Evolutionary conservation across 352 stramenopile species (phyloP).

Genomic region (Phytophthora constricta): DNA sequence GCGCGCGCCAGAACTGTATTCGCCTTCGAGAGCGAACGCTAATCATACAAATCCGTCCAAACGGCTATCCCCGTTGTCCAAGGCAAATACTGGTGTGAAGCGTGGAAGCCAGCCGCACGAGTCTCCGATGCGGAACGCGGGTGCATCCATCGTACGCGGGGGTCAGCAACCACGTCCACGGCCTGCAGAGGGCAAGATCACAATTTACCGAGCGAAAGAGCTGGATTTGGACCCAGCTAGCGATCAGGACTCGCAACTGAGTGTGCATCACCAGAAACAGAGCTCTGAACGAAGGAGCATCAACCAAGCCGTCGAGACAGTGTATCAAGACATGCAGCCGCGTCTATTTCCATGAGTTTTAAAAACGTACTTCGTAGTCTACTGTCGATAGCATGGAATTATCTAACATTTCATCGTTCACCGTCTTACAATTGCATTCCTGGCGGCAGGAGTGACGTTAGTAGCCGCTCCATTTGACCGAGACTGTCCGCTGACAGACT

Average conservation of each 20-base stretch:
- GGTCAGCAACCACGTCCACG: conserved; percentile 12
- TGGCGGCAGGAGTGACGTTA: conserved; percentile 52
- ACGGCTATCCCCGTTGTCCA: conserved; percentile 16
- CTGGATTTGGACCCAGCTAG: conserved; percentile 24
- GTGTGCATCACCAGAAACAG: conserved; percentile 10
- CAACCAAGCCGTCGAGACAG: conserved; percentile 15
- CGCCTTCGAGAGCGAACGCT: not conserved
- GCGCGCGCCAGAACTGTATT: conserved; percentile 3
- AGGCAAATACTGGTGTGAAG: conserved; percentile 13
- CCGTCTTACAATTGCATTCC: conserved; percentile 14
- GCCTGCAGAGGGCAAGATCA: conserved; percentile 37
- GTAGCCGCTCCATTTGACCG: conserved; percentile 53
- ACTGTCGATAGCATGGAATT: conserved; percentile 21
- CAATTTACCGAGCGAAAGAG: conserved; percentile 38
- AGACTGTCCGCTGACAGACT: conserved; percentile 42
- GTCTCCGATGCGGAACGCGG: conserved; percentile 31
- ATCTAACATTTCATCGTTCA: conserved; percentile 31
- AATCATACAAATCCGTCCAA: conserved; percentile 11
- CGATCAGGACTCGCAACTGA: conserved; percentile 7
- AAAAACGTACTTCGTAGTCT: conserved; percentile 29
- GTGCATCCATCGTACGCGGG: conserved; percentile 21
- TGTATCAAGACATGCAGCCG: conserved; percentile 43
- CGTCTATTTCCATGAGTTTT: conserved; percentile 49
- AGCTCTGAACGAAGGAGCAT: conserved; percentile 17
- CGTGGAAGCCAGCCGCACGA: conserved; percentile 21